Base-by-base conservation (phyloP, 129 eudicot genomes). In the Chrysanthemum lavandulifolium region DNA sequence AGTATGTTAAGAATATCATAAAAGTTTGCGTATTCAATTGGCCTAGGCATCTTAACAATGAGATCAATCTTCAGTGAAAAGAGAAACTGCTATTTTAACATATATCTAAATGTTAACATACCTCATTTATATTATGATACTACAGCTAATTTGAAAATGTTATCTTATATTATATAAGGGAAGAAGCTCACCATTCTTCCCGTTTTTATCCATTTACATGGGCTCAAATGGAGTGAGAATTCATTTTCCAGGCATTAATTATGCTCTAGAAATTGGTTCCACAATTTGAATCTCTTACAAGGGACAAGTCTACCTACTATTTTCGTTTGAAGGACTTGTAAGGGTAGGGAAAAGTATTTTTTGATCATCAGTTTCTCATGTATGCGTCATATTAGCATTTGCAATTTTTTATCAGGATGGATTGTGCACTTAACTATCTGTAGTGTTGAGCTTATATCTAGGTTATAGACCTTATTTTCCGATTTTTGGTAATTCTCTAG, bases 81-180 rank as follows among this genome's bases (percentile, higher is more conserved):
- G 10, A 40, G 47, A 5, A 40, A 8, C 47, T 52, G 0, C 23
- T 40, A 36, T 57, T 33, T 43, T 49, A 40, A 8, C 23, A 16
- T 15, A 57, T 71, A 63, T 71, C 51, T 52, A 36, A 63, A 51
- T 73, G 71, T 13, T 74, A 33, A 12, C 52, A 63, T 6, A 51
- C 55, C 33, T 73, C 14, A 50, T 72, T 23, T 50, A 6, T 5
- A 8, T 58, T 19, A 6, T 33, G 21, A 65, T 63, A 25, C 69
- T 61, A 14, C 7, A 7, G 12, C 10, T 73, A 60, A 47, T 33
- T 73, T 47, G 29, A 25, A 47, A 40, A 13, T 71, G 52, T 23
- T 18, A 21, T 25, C 27, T 54, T 59, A 23, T 19, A 19, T 19
- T 19, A 19, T 45, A 51, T 14, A 31, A 16, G 31, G 25, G 64